Evolutionary conservation across 768 basidiomycete species (phyloP).

Genomic region (Lactifluus rugatus): DNA sequence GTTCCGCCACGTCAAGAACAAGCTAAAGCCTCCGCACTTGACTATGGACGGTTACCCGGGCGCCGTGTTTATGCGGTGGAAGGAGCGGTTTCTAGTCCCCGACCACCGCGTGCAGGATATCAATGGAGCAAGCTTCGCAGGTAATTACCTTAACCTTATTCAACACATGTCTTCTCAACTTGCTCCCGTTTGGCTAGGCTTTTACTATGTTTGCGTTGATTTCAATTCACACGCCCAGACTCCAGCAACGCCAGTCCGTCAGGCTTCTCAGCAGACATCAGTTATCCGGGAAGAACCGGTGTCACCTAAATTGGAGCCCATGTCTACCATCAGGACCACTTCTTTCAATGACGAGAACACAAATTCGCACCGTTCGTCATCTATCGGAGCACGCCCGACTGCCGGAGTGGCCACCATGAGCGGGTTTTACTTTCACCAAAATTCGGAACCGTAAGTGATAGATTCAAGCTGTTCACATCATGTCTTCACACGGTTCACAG

Average conservation of each 20-base stretch:
- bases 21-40: conserved; percentile 67
- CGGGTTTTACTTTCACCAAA: conserved; percentile 90
- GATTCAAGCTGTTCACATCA: neutral
- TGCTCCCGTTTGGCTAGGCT: conserved; percentile 40
- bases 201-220: conserved; percentile 94
- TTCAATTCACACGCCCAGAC: conserved; percentile 55
- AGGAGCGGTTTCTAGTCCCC: conserved; percentile 93
- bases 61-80: conserved; percentile 93
- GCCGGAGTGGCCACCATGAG: conserved; percentile 63
- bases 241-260: conserved; percentile 29
- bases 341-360: conserved; percentile 29
- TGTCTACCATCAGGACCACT: too few relatives aligned
- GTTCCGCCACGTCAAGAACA: conserved; percentile 70
- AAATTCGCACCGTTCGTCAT: conserved; percentile 30
- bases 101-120: conserved; percentile 91
- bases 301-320: conserved; percentile 22
- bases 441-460: conserved; percentile 72
- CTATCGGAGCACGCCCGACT: conserved; percentile 39
- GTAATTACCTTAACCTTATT: conserved; percentile 30
- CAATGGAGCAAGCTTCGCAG: conserved; percentile 90
- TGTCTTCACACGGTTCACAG: conserved; percentile 30
- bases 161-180: neutral
- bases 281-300: conserved; percentile 26
- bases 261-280: conserved; percentile 28
- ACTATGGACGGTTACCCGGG: conserved; percentile 75